Base-by-base conservation (phyloP, 2,329 filamentous ascomycete genomes). In the Kalaharituber pfeilii region DNA sequence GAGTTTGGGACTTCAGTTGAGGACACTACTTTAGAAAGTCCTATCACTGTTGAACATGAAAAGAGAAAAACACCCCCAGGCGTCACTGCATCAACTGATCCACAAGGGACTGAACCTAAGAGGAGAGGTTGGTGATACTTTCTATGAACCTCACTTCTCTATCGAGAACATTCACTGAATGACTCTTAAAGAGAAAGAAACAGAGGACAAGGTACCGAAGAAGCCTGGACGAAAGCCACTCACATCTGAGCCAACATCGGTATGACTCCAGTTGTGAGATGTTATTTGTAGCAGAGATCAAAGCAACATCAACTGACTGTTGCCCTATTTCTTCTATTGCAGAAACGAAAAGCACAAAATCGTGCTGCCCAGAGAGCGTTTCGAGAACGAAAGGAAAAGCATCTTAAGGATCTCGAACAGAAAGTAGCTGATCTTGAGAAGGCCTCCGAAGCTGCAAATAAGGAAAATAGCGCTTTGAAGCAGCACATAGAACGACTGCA, bases 311-410 rank as follows among this genome's bases (percentile, higher is more conserved):
- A n/a, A n/a, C n/a, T n/a, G n/a, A n/a, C n/a, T n/a, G n/a, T n/a
- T n/a, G n/a, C n/a, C n/a, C n/a, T n/a, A n/a, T n/a, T n/a, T n/a
- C n/a, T n/a, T n/a, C n/a, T n/a, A n/a, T n/a, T 59, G 49, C 64
- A 94, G 86, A 93, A 94, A 71, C 82, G 87, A 63, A 98, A 98
- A 72, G 91, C 91, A 8, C 88, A 95, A 66, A 95, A 95, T 62
- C 79, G 88, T 62, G 88, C 88, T 9, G 88, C 88, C 3, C 88
- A 95, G 69, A 79, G 88, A 56, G 88, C 88, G 5, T 95, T 95
- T 75, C 80, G 88, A 53, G 88, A 95, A 68, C 84, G 88, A 59
- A 95, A 95, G 70, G 88, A 95, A 69, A 89, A 84, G 71, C 88
- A 93, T 64, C 68, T 93, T 49, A 86, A 86, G 67, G 83, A 88